These are phyloP conservation scores for Beauveria bassiana DNA, from an alignment of 2,329 filamentous ascomycete species.

Conservation along the genomic window DNA sequence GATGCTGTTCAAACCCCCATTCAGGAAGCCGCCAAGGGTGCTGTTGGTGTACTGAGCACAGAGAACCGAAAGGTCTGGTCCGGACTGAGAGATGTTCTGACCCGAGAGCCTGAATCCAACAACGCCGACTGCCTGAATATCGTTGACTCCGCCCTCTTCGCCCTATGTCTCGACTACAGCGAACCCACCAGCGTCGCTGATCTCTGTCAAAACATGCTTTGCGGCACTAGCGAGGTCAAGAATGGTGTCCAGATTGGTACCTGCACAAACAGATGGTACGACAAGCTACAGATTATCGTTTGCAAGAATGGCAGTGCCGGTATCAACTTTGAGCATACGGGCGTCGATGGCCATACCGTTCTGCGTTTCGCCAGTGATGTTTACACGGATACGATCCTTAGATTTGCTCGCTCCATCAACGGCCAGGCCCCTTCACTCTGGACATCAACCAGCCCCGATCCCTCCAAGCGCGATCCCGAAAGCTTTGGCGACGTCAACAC, in stretches of 20 bases:
- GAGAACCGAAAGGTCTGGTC: constrained; percentile 98
- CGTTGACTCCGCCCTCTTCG: constrained; percentile 87
- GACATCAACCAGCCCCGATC: constrained; percentile 85
- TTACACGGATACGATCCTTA: constrained; percentile 94
- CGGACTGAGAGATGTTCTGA: constrained; percentile 78
- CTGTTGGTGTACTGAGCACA: constrained; percentile 85
- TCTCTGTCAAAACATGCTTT: constrained; percentile 98
- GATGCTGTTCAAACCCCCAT: constrained; percentile 86
- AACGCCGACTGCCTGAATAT: constrained; percentile 95
- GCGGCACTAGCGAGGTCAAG: constrained; percentile 85
- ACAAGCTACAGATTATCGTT: constrained; percentile 97
- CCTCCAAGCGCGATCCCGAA: constrained; percentile 80
- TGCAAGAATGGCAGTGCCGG: constrained; percentile 98
- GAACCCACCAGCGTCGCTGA: constrained; percentile 74
- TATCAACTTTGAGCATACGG: constrained; percentile 99
- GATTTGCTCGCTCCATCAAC: constrained; percentile 92
- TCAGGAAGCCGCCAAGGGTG: constrained; percentile 90
- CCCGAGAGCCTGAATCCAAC: constrained; percentile 78
- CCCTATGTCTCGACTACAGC: constrained; percentile 87
- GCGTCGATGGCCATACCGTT: constrained; percentile 95
- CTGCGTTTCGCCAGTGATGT: constrained; percentile 92
- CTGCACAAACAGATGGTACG: constrained; percentile 98
- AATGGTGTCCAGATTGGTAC: constrained; percentile 94
- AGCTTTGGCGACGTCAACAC: constrained; percentile 92
- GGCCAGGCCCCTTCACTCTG: constrained; percentile 86